Evolutionary conservation across 2,329 filamentous ascomycete genomes (phyloP).

Genomic region (Colletotrichum viniferum): DNA sequence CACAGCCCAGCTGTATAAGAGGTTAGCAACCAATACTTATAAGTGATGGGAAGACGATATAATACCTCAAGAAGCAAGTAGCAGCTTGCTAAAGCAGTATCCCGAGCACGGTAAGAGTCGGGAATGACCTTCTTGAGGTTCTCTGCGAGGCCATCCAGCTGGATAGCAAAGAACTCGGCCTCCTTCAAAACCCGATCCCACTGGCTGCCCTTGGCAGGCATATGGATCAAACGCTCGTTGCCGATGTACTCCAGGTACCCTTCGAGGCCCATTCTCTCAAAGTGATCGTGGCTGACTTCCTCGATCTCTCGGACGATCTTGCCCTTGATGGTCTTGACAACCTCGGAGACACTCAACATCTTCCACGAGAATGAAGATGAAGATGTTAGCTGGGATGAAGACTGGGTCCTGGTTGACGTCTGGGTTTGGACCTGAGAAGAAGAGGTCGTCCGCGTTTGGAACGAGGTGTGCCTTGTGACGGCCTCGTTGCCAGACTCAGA

Average conservation of each 20-base stretch:
- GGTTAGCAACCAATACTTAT: not conserved
- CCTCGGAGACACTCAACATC: not conserved
- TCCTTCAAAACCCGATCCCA: conserved; percentile 45
- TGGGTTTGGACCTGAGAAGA: not conserved
- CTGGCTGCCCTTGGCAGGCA: conserved; percentile 43
- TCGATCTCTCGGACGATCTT: conserved; percentile 6
- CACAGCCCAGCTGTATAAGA: conserved; percentile 36
- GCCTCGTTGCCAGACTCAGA: not conserved
- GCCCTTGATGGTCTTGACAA: not conserved
- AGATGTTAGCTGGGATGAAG: not conserved
- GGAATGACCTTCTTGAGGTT: conserved; percentile 31
- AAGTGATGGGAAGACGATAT: not conserved
- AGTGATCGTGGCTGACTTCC: not conserved
- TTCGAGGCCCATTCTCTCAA: conserved; percentile 5
- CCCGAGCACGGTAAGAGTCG: conserved; percentile 25
- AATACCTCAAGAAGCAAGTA: conserved; percentile 42
- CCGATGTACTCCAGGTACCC: conserved; percentile 40
- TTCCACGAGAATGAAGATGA: not conserved
- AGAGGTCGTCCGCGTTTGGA: not conserved
- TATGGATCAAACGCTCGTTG: conserved; percentile 43
- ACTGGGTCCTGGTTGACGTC: not conserved
- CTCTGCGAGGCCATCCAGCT: conserved; percentile 39
- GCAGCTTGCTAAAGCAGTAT: conserved; percentile 40
- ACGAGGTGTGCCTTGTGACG: not conserved
- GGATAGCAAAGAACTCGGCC: conserved; percentile 45